A percentile compares a stretch with the other conserved stretches of the same genome.
These are phyloP conservation scores for Phytophthora brassicae DNA, from an alignment of 352 stramenopile genomes.

Conservation along the genomic window DNA sequence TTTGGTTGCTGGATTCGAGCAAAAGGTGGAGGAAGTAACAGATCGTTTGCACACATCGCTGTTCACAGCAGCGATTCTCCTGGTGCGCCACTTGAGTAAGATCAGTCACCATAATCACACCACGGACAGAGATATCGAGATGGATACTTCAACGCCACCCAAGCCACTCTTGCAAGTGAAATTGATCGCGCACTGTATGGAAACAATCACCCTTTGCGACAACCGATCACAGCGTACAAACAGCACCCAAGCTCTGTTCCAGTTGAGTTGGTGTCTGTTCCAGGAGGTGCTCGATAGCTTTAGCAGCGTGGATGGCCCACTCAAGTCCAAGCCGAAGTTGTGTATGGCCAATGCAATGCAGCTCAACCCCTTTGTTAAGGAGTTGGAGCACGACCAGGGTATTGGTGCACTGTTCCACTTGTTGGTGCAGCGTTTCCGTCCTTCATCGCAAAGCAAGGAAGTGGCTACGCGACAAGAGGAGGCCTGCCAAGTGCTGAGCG, in stretches of 20 bases:
- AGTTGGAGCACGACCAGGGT: slow-evolving; percentile 59
- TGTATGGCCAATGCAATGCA: slow-evolving; percentile 39
- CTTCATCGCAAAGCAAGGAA: slow-evolving; percentile 23
- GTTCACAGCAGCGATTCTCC: slow-evolving; percentile 49
- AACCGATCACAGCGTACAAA: slow-evolving; percentile 8
- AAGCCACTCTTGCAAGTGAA: slow-evolving; percentile 48
- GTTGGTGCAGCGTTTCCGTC: slow-evolving; percentile 52
- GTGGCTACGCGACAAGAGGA: slow-evolving; percentile 36
- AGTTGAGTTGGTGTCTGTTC: slow-evolving; percentile 68
- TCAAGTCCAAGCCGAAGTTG: slow-evolving; percentile 30
- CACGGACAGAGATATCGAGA: slow-evolving; percentile 15
- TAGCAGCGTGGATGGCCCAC: slow-evolving; percentile 1
- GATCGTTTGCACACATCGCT: slow-evolving; percentile 43
- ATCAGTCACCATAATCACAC: slow-evolving; percentile 6
- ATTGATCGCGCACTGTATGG: slow-evolving; percentile 56
- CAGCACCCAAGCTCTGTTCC: slow-evolving; percentile 39
- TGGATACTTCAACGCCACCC: slow-evolving; percentile 15
- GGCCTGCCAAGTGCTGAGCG: slow-evolving; percentile 46
- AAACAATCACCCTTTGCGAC: slow-evolving; percentile 48
- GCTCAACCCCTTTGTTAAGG: slow-evolving; percentile 43
- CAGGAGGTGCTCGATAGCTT: slow-evolving; percentile 62
- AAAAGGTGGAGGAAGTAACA: slow-evolving; percentile 30
- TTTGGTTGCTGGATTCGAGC: slow-evolving; percentile 32
- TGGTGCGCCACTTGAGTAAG: slow-evolving; percentile 52
- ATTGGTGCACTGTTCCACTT: slow-evolving; percentile 57